phyloP scores from a whole-genome alignment of 768 basidiomycete species.

The Tylopilus vinaceipallidus region DNA sequence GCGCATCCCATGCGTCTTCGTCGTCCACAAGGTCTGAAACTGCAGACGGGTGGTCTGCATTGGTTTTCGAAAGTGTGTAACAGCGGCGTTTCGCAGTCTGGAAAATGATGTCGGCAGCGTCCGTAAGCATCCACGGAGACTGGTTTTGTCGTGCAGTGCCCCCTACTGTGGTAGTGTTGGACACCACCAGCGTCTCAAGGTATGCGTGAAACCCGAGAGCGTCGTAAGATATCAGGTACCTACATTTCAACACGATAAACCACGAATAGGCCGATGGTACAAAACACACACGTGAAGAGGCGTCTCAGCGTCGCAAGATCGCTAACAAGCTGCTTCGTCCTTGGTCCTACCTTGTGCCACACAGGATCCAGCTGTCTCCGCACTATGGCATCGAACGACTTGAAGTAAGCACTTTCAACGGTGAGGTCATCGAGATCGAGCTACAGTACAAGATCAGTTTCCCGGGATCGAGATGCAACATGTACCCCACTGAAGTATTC shows the following conservation, averaged over 20 bases:
- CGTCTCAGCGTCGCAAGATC: constrained; percentile 85
- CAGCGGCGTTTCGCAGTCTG: constrained; percentile 78
- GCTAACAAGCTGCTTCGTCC: constrained; percentile 86
- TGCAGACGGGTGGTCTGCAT: constrained; percentile 20
- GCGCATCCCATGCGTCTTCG: constrained; percentile 72
- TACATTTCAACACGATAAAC: background rate
- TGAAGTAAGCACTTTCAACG: constrained; percentile 91
- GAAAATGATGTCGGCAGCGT: constrained; percentile 87
- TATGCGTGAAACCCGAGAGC: constrained; percentile 88
- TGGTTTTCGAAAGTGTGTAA: constrained; percentile 49
- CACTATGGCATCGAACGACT: constrained; percentile 86
- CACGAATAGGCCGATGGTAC: background rate
- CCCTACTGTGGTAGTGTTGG: constrained; percentile 47
- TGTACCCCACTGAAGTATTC: constrained; percentile 58
- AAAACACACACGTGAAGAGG: constrained; percentile 63
- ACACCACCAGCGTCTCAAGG: constrained; percentile 80
- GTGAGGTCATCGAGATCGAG: constrained; percentile 92
- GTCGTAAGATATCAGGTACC: constrained; percentile 86
- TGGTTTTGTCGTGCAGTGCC: constrained; percentile 64
- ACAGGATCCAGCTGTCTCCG: constrained; percentile 87
- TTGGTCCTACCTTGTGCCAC: constrained; percentile 95
- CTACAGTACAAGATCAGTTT: constrained; percentile 38
- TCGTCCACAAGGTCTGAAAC: constrained; percentile 51
- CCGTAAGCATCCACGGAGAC: constrained; percentile 89
- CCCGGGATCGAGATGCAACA: background rate